These are phyloP conservation scores for Elsinoe perseae DNA, from an alignment of 2,329 filamentous ascomycete genomes.

Conservation along the genomic window DNA sequence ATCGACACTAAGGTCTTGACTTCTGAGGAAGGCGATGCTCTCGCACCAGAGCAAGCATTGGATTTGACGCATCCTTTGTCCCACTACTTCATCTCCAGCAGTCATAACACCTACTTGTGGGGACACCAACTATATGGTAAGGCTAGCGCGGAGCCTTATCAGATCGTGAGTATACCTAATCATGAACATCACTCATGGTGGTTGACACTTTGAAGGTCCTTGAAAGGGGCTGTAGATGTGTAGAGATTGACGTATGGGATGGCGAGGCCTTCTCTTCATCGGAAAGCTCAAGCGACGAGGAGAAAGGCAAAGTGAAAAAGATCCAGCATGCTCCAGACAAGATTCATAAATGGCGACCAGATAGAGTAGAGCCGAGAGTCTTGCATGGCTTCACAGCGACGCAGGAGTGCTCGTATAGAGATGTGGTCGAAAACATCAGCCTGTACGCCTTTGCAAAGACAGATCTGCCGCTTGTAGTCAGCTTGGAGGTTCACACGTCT, in stretches of 20 bases:
- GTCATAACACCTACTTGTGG: slow-evolving; percentile 86
- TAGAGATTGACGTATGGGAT: slow-evolving; percentile 95
- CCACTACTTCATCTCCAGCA: slow-evolving; percentile 91
- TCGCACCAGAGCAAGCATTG: slow-evolving; percentile 31
- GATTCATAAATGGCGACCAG: slow-evolving; percentile 16
- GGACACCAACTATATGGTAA: slow-evolving; percentile 78
- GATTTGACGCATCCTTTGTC: slow-evolving; percentile 52
- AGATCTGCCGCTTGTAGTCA: slow-evolving; percentile 78
- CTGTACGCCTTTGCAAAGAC: slow-evolving; percentile 66
- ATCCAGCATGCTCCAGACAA: slow-evolving; percentile 18
- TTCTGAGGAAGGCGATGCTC: slow-evolving; percentile 39
- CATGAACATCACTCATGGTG: neutral
- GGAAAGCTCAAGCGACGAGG: slow-evolving; percentile 32
- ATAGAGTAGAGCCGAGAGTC: slow-evolving; percentile 26
- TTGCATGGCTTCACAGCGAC: slow-evolving; percentile 64
- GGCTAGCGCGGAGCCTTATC: slow-evolving; percentile 71
- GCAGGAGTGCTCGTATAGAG: slow-evolving; percentile 74
- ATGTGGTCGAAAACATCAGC: slow-evolving; percentile 72
- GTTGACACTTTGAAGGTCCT: slow-evolving; percentile 36
- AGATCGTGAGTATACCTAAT: slow-evolving; percentile 48
- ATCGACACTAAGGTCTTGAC: slow-evolving; percentile 30
- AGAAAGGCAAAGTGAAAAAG: slow-evolving; percentile 30
- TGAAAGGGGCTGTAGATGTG: slow-evolving; percentile 71
- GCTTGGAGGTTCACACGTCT: slow-evolving; percentile 82
- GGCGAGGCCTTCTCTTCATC: slow-evolving; percentile 47